Base-by-base conservation (phyloP, 78 protist species). In the Cavenderia fasciculata region DNA sequence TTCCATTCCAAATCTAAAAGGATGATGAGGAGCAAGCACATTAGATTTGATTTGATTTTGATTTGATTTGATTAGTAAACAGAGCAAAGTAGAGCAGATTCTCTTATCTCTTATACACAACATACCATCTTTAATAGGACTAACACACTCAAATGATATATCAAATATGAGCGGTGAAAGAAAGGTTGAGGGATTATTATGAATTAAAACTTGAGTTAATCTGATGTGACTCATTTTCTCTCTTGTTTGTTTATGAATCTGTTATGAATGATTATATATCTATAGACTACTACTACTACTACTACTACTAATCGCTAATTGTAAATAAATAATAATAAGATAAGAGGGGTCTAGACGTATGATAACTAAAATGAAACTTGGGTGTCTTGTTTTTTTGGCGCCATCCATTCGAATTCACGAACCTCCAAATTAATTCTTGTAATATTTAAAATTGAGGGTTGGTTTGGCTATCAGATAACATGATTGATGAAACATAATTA, bases 1-100 rank as follows among this genome's bases (percentile, higher is more conserved):
- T 86, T 86, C 93, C 93, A 86, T 47, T 86, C 93, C 27, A 86
- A 86, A 38, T 86, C 93, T 86, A 73, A 16, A 82, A 18, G 19
- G 19, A 7, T 29, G 19, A 21, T 10, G 21, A 21, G 59, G 4
- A 52, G 4, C 10, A 21, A 21, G n/a, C 21, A 21, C 10, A 10
- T 44, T 44, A 11, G 21, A 11, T 11, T 44, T 21, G 21, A 12
- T 52, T 52, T 52, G 10, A 21, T 10, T 44, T 44, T 44, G 10
- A 11, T 44, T 44, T 44, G 6, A 4, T 56, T 56, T 56, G 27
- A 19, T 12, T 56, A 4, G 10, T 56, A 56, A 5, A 56, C n/a
- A n/a, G n/a, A 25, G 10, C 14, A 56, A 25, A 56, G n/a, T 19
- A 19, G 14, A 19, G 5, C 14, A 12, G 62, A 56, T 56, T 19